Conservation (phyloP, 1,284 basidiomycete genomes). For the Puccinia brachypodii region DNA sequence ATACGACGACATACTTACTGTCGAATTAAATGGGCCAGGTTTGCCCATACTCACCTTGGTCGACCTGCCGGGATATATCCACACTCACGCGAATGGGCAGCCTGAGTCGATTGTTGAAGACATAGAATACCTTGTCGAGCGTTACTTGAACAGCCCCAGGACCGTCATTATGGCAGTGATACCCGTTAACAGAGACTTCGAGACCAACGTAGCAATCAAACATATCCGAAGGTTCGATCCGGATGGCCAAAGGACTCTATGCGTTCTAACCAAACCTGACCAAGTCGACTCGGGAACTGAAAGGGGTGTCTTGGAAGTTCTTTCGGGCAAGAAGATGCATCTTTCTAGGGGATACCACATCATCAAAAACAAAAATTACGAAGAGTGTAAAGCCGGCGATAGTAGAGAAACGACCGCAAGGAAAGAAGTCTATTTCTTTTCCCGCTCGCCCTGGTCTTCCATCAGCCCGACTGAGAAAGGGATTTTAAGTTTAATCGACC, state of each 20-base stretch:
- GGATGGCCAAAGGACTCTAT: slow-evolving; percentile 88
- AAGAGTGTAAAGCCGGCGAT: slow-evolving; percentile 3
- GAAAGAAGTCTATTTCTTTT: background rate
- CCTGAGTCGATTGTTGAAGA: slow-evolving; percentile 92
- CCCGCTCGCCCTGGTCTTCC: background rate
- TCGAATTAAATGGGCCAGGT: slow-evolving; percentile 79
- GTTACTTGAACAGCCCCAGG: slow-evolving; percentile 86
- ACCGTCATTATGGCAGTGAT: slow-evolving; percentile 98
- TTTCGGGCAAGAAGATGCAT: slow-evolving; percentile 10
- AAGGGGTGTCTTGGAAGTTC: slow-evolving; percentile 66
- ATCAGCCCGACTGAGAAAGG: slow-evolving; percentile 16
- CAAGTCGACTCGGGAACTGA: slow-evolving; percentile 82
- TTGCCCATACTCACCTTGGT: slow-evolving; percentile 96
- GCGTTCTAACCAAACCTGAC: slow-evolving; percentile 99
- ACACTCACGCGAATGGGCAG: slow-evolving; percentile 91
- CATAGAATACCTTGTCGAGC: slow-evolving; percentile 83
- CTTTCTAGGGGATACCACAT: slow-evolving; percentile 15
- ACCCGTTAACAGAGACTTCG: slow-evolving; percentile 95
- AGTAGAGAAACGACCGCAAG: background rate
- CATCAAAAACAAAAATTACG: slow-evolving; percentile 22
- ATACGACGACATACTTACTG: slow-evolving; percentile 89
- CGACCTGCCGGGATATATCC: slow-evolving; percentile 95
- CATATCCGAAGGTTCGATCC: slow-evolving; percentile 92
- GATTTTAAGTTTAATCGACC: background rate
- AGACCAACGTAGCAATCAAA: slow-evolving; percentile 90